A percentile compares a stretch with the other conserved stretches of the same genome.
phyloP scores from a whole-genome alignment of 768 basidiomycete species.

The Strobilomyces dryophilus region DNA sequence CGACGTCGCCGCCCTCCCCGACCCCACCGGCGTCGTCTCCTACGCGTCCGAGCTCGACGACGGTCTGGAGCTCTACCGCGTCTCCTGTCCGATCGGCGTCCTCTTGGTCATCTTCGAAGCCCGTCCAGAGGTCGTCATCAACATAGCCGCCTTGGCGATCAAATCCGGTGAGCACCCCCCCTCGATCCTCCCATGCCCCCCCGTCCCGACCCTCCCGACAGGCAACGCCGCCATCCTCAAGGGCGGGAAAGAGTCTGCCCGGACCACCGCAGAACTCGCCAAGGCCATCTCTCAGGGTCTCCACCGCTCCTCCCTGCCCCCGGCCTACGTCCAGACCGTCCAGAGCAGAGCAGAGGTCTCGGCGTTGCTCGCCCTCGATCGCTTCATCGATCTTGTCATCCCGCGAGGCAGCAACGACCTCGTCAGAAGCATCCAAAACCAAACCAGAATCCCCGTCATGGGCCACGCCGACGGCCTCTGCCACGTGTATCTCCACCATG shows the following conservation, averaged over 20 bases:
- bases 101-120: conserved; percentile 97
- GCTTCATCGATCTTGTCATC: conserved; percentile 95
- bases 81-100: conserved; percentile 96
- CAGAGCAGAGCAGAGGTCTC: conserved; percentile 91
- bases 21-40: conserved; percentile 81
- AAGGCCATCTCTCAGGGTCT: conserved; percentile 70
- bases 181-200: background rate
- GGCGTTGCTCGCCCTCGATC: conserved; percentile 78
- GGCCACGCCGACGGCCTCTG: conserved; percentile 98
- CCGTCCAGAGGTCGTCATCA: conserved; percentile 95
- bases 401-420: conserved; percentile 92
- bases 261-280: conserved; percentile 74
- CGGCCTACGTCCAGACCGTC: conserved; percentile 84
- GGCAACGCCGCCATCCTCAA: conserved; percentile 97
- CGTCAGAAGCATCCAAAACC: conserved; percentile 84
- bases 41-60: conserved; percentile 92
- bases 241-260: conserved; percentile 92
- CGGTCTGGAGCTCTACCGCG: conserved; percentile 81
- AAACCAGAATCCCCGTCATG: conserved; percentile 94
- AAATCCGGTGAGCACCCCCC: conserved; percentile 71
- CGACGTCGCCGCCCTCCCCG: conserved; percentile 81
- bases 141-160: conserved; percentile 93
- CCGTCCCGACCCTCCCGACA: conserved; percentile 27
- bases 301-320: conserved; percentile 61
- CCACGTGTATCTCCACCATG: conserved; percentile 82